These are phyloP conservation scores for Stylonectria norvegica DNA, from an alignment of 2,329 filamentous ascomycete genomes.

Conservation along the genomic window DNA sequence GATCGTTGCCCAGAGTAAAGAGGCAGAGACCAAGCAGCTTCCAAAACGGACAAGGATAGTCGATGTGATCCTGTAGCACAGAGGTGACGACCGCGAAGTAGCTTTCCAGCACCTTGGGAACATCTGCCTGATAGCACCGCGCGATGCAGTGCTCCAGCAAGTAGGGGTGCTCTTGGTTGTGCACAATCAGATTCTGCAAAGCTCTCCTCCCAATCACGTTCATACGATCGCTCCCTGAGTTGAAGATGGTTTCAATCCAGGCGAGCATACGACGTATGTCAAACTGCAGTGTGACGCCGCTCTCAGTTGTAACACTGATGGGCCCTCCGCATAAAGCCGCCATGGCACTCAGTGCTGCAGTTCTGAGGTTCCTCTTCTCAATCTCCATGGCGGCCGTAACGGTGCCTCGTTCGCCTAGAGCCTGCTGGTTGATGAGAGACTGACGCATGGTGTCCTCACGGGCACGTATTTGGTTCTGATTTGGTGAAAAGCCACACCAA, in stretches of 20 bases:
- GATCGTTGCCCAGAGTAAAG: slow-evolving; percentile 89
- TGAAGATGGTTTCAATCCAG: slow-evolving; percentile 96
- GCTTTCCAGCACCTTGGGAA: slow-evolving; percentile 81
- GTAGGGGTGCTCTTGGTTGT: slow-evolving; percentile 84
- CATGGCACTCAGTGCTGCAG: slow-evolving; percentile 92
- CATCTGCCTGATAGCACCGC: slow-evolving; percentile 81
- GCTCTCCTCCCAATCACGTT: slow-evolving; percentile 87
- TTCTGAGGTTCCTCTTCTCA: slow-evolving; percentile 88
- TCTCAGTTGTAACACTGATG: slow-evolving; percentile 83
- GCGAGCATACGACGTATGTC: slow-evolving; percentile 88
- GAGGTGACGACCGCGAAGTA: slow-evolving; percentile 92
- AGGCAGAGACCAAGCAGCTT: slow-evolving; percentile 83
- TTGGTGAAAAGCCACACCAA: slow-evolving; percentile 96
- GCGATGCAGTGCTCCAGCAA: slow-evolving; percentile 87
- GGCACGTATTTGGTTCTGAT: slow-evolving; percentile 75
- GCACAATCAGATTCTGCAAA: slow-evolving; percentile 81
- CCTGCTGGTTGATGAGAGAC: slow-evolving; percentile 76
- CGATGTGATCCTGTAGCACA: slow-evolving; percentile 77
- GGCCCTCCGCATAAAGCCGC: slow-evolving; percentile 84
- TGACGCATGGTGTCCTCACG: slow-evolving; percentile 86
- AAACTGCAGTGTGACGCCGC: slow-evolving; percentile 82
- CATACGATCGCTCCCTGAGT: slow-evolving; percentile 84
- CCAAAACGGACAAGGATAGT: slow-evolving; percentile 85
- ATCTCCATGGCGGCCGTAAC: slow-evolving; percentile 92
- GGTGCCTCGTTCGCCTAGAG: slow-evolving; percentile 69